These are phyloP conservation scores for Colletotrichum limetticola DNA, from an alignment of 2,329 filamentous ascomycete genomes.

Conservation along the genomic window DNA sequence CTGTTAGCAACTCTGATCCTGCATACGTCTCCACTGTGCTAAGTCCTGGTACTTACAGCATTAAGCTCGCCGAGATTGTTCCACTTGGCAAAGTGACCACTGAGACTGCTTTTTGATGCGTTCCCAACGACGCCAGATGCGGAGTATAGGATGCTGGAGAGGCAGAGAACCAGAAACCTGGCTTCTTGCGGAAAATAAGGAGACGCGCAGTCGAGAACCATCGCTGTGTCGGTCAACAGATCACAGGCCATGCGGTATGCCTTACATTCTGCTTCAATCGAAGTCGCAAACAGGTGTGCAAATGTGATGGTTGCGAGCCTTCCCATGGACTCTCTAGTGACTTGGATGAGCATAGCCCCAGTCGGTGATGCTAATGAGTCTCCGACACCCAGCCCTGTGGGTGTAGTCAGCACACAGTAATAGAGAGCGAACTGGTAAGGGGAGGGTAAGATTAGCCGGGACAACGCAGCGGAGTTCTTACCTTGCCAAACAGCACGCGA, in stretches of 20 bases:
- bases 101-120: slow-evolving; percentile 30
- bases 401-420: background rate
- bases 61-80: slow-evolving; percentile 31
- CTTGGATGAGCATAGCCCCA: slow-evolving; percentile 28
- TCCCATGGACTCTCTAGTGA: slow-evolving; percentile 30
- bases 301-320: slow-evolving; percentile 29
- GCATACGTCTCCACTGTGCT: accelerated
- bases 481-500: slow-evolving; percentile 34
- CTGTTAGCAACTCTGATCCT: background rate
- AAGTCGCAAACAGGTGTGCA: slow-evolving; percentile 29
- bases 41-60: background rate
- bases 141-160: slow-evolving; percentile 23
- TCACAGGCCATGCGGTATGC: slow-evolving; percentile 25
- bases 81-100: slow-evolving; percentile 32
- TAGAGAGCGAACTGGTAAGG: too few relatives aligned
- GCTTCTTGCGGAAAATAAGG: slow-evolving; percentile 7
- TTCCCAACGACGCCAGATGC: slow-evolving; percentile 26
- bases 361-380: slow-evolving; percentile 29
- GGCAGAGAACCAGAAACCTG: slow-evolving; percentile 14
- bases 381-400: slow-evolving; percentile 20
- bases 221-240: slow-evolving; percentile 11
- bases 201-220: slow-evolving; percentile 28
- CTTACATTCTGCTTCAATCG: slow-evolving; percentile 32
- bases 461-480: background rate
- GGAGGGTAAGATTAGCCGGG: background rate